Percentiles rank a stretch among this genome's conserved stretches.
phyloP scores from a whole-genome alignment of 2,329 filamentous ascomycete species.

The Stylonectria norvegica region DNA sequence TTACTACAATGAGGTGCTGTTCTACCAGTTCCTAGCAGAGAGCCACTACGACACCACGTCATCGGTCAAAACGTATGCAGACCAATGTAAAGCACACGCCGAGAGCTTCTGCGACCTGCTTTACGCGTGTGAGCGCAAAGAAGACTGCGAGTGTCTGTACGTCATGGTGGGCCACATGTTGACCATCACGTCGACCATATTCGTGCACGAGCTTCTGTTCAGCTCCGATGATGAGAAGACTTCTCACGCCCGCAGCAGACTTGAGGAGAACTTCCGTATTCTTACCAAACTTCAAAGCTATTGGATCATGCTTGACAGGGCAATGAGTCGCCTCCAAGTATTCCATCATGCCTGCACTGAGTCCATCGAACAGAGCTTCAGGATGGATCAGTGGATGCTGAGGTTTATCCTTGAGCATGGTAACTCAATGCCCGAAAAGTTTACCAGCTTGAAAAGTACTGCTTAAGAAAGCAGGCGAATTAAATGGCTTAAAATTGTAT shows the following conservation, averaged over 20 bases:
- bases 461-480: too few species aligned
- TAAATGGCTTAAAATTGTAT: too few species aligned
- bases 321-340: background rate
- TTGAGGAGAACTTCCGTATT: conserved; percentile 3
- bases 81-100: background rate
- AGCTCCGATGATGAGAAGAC: background rate
- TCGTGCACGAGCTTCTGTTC: conserved; percentile 5
- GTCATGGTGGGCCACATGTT: conserved; percentile 7
- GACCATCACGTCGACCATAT: conserved; percentile 4
- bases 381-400: conserved; percentile 7
- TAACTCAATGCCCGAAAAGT: conserved; percentile 3
- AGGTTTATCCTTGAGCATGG: conserved; percentile 4
- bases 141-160: conserved; percentile 2
- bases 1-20: conserved; percentile 6
- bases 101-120: conserved; percentile 3
- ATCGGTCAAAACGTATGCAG: background rate
- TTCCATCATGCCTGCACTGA: conserved; percentile 4
- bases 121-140: background rate
- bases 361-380: conserved; percentile 4
- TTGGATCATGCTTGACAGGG: conserved; percentile 1
- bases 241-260: background rate
- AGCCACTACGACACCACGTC: conserved; percentile 1
- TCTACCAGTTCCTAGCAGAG: conserved; percentile 6
- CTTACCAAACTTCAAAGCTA: conserved; percentile 1
- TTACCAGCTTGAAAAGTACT: background rate